Evolutionary conservation across 805 yeast genomes (phyloP).

Genomic region (Candida andamanensis): DNA sequence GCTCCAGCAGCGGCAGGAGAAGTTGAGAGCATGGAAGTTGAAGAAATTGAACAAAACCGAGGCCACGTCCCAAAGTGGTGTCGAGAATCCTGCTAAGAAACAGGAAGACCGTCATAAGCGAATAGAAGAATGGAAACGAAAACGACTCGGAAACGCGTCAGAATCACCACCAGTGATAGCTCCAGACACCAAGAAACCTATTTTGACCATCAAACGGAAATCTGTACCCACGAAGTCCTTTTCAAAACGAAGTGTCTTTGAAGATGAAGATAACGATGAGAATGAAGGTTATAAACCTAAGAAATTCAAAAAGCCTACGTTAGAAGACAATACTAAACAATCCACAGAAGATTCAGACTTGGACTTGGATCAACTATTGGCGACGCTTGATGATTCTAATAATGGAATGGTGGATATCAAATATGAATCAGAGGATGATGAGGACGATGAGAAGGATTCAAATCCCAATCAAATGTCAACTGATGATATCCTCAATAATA

Average conservation of each 20-base stretch:
- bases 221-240: neutral
- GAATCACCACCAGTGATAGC: neutral
- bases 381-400: too few species aligned
- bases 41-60: slow-evolving; percentile 38
- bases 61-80: slow-evolving; percentile 11
- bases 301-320: slow-evolving; percentile 4
- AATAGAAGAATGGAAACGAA: slow-evolving; percentile 51
- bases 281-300: slow-evolving; percentile 1
- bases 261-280: slow-evolving; percentile 37
- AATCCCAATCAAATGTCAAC: slow-evolving; percentile 20
- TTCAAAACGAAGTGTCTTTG: slow-evolving; percentile 10
- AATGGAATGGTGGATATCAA: slow-evolving; percentile 2
- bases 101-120: slow-evolving; percentile 30
- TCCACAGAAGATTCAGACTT: neutral
- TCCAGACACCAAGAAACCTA: slow-evolving; percentile 2
- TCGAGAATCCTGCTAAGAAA: slow-evolving; percentile 1
- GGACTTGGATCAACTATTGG: slow-evolving; percentile 1
- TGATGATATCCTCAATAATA: slow-evolving; percentile 29
- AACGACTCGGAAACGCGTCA: slow-evolving; percentile 10
- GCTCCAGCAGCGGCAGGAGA: slow-evolving; percentile 42
- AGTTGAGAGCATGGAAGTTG: slow-evolving; percentile 55
- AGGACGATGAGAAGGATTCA: slow-evolving; percentile 8
- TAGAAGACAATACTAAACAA: neutral
- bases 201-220: slow-evolving; percentile 12
- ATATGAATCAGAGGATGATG: slow-evolving; percentile 4